Base-by-base conservation (phyloP, 1,284 basidiomycete genomes). In the Baeospora myosura region DNA sequence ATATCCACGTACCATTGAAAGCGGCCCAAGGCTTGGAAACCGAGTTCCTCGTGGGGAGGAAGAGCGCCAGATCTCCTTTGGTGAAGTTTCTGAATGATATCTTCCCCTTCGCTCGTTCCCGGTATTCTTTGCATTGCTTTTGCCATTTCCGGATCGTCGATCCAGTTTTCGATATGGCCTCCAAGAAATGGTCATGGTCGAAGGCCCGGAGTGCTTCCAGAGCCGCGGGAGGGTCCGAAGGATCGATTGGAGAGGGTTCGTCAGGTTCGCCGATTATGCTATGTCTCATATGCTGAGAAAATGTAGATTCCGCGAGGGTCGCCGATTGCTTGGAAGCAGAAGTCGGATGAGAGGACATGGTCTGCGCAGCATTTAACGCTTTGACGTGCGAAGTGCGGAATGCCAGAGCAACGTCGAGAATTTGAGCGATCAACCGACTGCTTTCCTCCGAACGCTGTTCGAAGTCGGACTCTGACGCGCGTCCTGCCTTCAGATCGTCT, bases 11-110 rank as follows among this genome's bases (percentile, higher is more conserved):
- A 86, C 86, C 86, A 62, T 96, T 96, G 65, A 96, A 96, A 12
- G 92, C 93, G n/a, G 93, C 93, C 92, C 92, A 97, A 0, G 90
- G 88, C 58, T 91, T 91, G 29, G 86, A 83, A 1, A 89, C 77
- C 14, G 91, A 89, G 60, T 96, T 96, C 38, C 94, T 73, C 0
- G 96, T 98, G 1, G 95, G 95, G 22, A 98, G 68, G 64, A 98
- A 99, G 26, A 99, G 71, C 0, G 93, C 93, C 39, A 98, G 69
- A 65, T 98, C 94, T 10, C 92, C 91, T 58, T 90, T 90, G 3
- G 83, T 72, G 53, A 97, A 97, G 64, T 92, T 91, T 51, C 89
- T 74, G 62, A 96, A 95, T 1, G 91, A 88, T 43, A 97, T 93
- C 65, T 94, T 95, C 46, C 92, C 88, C 61, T 88, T 89, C 11